Evolutionary conservation across 202 grass and related monocot genomes (phyloP), one percentile per base, ranked within the genome.

Genomic region (Panicum hallii): DNA sequence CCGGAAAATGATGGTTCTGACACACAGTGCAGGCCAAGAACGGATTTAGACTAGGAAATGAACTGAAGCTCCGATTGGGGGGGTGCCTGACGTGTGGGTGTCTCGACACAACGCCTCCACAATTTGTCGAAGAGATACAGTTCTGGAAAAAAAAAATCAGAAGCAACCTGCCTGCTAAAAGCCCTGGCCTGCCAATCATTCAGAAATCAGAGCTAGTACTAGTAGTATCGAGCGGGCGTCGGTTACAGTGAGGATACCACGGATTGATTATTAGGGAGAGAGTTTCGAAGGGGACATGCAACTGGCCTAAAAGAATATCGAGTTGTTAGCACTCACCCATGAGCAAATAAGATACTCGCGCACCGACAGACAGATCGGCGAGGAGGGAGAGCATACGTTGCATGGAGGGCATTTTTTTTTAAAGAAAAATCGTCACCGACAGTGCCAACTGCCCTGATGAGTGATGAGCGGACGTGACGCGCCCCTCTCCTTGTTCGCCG

Each of bases 351-450:
- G 62, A 75, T 62, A 89, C 41, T 80, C 34, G 42, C 52, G 28
- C 82, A 54, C 82, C 82, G 82, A 81, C 77, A 85, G 49, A 85
- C 77, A 85, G 58, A 81, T 55, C 70, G 2, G 70, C 63, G 16
- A 68, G 28, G 79, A n/a, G 30, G 38, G 38, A 67, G 28, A 49
- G 87, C 60, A 45, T 30, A 84, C 65, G 81, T 84, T 80, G 82
- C 11, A 79, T 48, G 58, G 17, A 48, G 6, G 7, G 20, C 4
- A 7, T 2, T 65, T 72, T 58, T 72, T 58, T 55, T 73, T 67
- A 58, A 9, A 44, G 9, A 44, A 44, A 49, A 30, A 32, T 84
- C 81, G 60, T 40, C 80, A 88, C 81, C 86, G 80, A 88, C 86
- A 67, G 77, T 55, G 17, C 66, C 76, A 74, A 17, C 36, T n/a